Evolutionary conservation across 2,329 filamentous ascomycete genomes (phyloP).

Genomic region (Hymenoscyphus occultus): DNA sequence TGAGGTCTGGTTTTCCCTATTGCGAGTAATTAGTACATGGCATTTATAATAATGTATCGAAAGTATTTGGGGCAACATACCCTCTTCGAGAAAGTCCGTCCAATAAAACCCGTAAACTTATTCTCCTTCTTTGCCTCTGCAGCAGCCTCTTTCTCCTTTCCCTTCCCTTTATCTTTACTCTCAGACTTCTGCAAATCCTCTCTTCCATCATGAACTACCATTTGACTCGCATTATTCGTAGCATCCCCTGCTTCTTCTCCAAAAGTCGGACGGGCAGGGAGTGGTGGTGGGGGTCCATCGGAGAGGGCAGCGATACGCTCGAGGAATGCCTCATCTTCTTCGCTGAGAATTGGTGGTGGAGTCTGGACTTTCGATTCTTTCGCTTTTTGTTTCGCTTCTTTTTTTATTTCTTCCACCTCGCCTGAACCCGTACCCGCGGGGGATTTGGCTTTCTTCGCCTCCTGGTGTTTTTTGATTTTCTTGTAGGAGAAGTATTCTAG

Average conservation of each 20-base stretch:
- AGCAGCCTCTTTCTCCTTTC: constrained; percentile 30
- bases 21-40: constrained; percentile 14
- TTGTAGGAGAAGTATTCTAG: constrained; percentile 61
- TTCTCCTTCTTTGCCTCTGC: constrained; percentile 37
- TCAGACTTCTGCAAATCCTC: constrained; percentile 8
- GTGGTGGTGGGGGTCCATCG: constrained; percentile 48
- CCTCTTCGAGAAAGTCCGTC: constrained; percentile 26
- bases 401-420: no score
- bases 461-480: constrained; percentile 59
- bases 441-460: constrained; percentile 42
- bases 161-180: constrained; percentile 27
- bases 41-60: not conserved
- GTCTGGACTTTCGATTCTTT: constrained; percentile 20
- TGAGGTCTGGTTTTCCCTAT: constrained; percentile 39
- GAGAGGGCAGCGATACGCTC: constrained; percentile 49
- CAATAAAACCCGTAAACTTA: constrained; percentile 41
- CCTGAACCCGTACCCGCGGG: no score
- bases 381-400: constrained; percentile 44
- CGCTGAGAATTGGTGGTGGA: constrained; percentile 47
- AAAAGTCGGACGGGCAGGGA: constrained; percentile 41
- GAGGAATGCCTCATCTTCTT: constrained; percentile 58
- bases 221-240: constrained; percentile 28
- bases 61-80: constrained; percentile 1
- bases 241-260: constrained; percentile 28
- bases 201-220: constrained; percentile 44